Evolutionary conservation across 495 filamentous ascomycete species (phyloP), one percentile per base, ranked within the genome.

Genomic region (Aspergillus biplanus): DNA sequence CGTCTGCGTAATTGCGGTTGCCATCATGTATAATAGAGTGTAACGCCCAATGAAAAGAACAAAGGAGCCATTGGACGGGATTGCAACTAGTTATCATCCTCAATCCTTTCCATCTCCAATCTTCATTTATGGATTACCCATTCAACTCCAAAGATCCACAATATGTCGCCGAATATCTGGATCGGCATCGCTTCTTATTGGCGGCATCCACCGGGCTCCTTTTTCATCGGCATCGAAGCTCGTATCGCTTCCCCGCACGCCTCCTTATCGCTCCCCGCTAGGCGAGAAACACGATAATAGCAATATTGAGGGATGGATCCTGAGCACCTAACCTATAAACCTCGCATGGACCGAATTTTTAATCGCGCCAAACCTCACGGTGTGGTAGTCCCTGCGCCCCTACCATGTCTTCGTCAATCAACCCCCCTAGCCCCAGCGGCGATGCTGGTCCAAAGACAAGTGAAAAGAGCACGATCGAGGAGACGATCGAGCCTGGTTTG

Each of bases 171-270:
- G 12, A 4, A 16, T n/a, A 33, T 16, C 15, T 18, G 13, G 35
- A 33, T 12, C 50, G 59, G 59, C 39, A 47, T 61, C 18, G 8
- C 34, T 12, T n/a, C 21, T 44, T 2, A 61, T 61, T 61, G 59
- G 59, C 35, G 59, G 59, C 55, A 57, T 57, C 34, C 12, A 37
- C 18, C 21, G 12, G 7, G 7, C 31, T 18, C 33, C 15, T 18
- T 12, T 8, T 18, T 27, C 21, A 39, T 56, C 32, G 33, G 47
- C 18, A 47, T 46, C 27, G 8, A 47, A 11, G 6, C n/a, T 58
- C 37, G 37, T 32, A 44, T 47, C 35, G 35, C 56, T 58, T 37
- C 58, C 58, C 58, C 58, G 35, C 59, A 61, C 35, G 15, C 12
- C 44, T 9, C n/a, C 6, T 52, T 52, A 60, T 52, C 58, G 16